phyloP scores from a whole-genome alignment of 2,329 filamentous ascomycete species.

The Paecilomyces niveus region DNA sequence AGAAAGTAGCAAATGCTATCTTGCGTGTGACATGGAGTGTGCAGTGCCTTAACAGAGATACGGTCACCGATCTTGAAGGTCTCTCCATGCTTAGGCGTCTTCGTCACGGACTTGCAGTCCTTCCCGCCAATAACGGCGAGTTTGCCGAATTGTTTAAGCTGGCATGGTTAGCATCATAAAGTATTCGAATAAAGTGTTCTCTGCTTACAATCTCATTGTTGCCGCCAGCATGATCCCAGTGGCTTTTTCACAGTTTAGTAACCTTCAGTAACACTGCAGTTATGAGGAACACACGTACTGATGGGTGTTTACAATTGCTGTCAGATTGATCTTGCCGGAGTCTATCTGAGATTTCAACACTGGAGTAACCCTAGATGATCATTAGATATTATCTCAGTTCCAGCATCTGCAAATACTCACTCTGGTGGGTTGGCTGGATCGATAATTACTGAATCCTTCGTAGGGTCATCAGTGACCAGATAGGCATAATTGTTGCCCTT shows the following conservation, averaged over 20 bases:
- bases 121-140: conserved; percentile 81
- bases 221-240: conserved; percentile 90
- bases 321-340: conserved; percentile 69
- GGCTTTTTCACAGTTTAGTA: conserved; percentile 47
- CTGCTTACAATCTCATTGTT: conserved; percentile 68
- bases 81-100: conserved; percentile 67
- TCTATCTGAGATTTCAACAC: conserved; percentile 66
- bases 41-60: conserved; percentile 77
- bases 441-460: conserved; percentile 45
- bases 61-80: conserved; percentile 72
- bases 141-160: conserved; percentile 54
- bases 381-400: not conserved
- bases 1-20: conserved; percentile 96
- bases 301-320: conserved; percentile 90
- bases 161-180: not conserved
- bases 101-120: conserved; percentile 72
- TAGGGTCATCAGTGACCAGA: conserved; percentile 43
- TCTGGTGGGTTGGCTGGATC: conserved; percentile 46
- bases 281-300: conserved; percentile 56
- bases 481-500: conserved; percentile 48
- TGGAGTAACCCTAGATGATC: conserved; percentile 48
- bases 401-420: conserved; percentile 23
- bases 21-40: conserved; percentile 96
- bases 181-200: not conserved
- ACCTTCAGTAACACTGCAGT: not conserved